phyloP scores from a whole-genome alignment of 2,329 filamentous ascomycete species.

The Aspergillus puulaauensis region DNA sequence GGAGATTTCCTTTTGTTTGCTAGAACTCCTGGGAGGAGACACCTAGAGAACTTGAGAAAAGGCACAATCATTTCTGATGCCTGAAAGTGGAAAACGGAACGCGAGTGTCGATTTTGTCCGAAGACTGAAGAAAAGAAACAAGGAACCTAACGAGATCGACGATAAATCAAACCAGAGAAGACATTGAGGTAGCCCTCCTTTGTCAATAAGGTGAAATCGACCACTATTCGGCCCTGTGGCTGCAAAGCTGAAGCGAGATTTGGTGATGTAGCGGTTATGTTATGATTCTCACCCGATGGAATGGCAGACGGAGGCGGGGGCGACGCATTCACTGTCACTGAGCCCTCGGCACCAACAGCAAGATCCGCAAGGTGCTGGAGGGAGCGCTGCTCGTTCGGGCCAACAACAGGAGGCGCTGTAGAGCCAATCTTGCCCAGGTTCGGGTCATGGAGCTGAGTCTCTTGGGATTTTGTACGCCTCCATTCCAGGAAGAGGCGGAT shows the following conservation, averaged over 20 bases:
- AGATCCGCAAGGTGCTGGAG: constrained; percentile 45
- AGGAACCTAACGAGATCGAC: constrained; percentile 25
- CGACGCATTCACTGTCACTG: constrained; percentile 28
- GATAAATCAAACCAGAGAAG: constrained; percentile 37
- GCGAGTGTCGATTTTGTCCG: not conserved
- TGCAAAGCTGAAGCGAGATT: constrained; percentile 26
- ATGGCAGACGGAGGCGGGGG: constrained; percentile 29
- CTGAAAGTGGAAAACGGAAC: not conserved
- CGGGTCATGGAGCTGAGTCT: constrained; percentile 30
- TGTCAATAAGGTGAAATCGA: constrained; percentile 43
- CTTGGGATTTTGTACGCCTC: constrained; percentile 35
- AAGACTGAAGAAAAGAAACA: not conserved
- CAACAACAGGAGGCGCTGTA: constrained; percentile 35
- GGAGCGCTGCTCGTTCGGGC: constrained; percentile 45
- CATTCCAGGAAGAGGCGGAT: constrained; percentile 42
- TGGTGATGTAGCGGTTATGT: constrained; percentile 24
- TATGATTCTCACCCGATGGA: constrained; percentile 22
- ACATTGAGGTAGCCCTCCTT: constrained; percentile 45
- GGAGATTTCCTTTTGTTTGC: not conserved
- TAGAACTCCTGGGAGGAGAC: not conserved
- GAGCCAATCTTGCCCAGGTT: constrained; percentile 18
- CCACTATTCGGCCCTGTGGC: constrained; percentile 32
- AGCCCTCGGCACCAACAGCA: constrained; percentile 44
- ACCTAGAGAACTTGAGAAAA: not conserved
- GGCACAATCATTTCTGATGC: not conserved